Evolutionary conservation across 768 basidiomycete species (phyloP), one percentile per base, ranked within the genome.

Genomic region (Tulasnella sp.): DNA sequence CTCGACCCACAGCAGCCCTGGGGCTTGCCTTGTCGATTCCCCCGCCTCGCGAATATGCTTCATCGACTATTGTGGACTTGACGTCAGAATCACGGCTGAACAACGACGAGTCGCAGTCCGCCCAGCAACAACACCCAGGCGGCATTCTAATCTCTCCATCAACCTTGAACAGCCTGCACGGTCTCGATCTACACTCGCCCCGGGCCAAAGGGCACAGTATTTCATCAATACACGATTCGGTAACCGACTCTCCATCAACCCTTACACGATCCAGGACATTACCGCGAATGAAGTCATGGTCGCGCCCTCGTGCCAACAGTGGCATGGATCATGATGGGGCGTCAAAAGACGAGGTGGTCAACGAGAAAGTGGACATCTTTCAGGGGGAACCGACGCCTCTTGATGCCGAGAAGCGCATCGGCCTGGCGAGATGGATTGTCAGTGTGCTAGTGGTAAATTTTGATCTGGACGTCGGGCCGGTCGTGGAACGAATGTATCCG

Each of bases 391-490:
- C 43, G 17, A 37, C 41, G 42, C 41, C 71, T 4, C 73, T 85
- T 36, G 71, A 79, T 17, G 63, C 67, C 2, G 74, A 73, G 27
- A 76, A 74, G 17, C 59, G 79, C 12, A 63, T 63, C 27, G 77
- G 70, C 51, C 72, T 89, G 66, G 73, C 75, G 23, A 68, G 79
- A 53, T 89, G 86, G 86, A 77, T 81, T 1, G 66, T 84, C 55
- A 74, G 81, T 14, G 74, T 88, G 46, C 79, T 75, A 42, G 72
- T 86, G 52, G 86, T 90, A 35, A 82, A 92, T 62, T 96, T 96
- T 65, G 91, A 96, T 69, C 68, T 91, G 43, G 91, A 94, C 62
- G 71, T 83, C 46, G 91, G 91, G 2, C 91, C 91, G 7, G 79
- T 84, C 4, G 73, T 94, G 21, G 77, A 79, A 52, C 76, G 80